Base-by-base conservation (phyloP, 140 eudicot genomes). In the Senecio squalidus region DNA sequence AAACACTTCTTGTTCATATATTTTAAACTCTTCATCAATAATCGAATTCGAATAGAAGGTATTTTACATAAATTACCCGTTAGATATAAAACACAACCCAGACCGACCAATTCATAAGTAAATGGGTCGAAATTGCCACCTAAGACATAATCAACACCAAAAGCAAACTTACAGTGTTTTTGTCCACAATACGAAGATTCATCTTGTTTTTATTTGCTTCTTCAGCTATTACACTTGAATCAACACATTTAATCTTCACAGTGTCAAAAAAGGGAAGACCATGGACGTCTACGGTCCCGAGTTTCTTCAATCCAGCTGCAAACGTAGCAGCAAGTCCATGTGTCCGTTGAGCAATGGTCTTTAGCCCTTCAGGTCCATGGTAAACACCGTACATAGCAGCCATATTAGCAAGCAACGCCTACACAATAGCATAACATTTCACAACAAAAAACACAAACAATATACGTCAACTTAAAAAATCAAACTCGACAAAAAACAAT, bases 381-480 rank as follows among this genome's bases (percentile, higher is more conserved):
- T 87, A 92, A 55, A 92, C 82, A 70, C 89, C 94, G 59, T 62
- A 92, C 98, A 92, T 92, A 52, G 95, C 98, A 79, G 98, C 98
- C 96, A 92, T 92, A 72, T 92, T 92, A 45, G 98, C 98, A 58
- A 92, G 92, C 75, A 92, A 77, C 22, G 98, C 98, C 98, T 92
- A 57, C 48, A 84, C 11, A 58, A 68, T 39, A 64, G 26, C 31
- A 69, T 40, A 36, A 36, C 14, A 36, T 10, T 36, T 36, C 10
- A 36, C 43, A 9, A 36, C 43, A 36, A 36, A 36, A 36, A 36
- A 0, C 3, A 36, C n/a, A 36, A 15, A 36, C n/a, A n/a, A n/a
- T n/a, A n/a, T n/a, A n/a, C n/a, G n/a, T n/a, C n/a, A n/a, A n/a
- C n/a, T n/a, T n/a, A n/a, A n/a, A n/a, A n/a, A n/a, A n/a, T n/a